Conservation (phyloP, 192 early-diverging fungal genomes). For the Fimicolochytrium jonesii region DNA sequence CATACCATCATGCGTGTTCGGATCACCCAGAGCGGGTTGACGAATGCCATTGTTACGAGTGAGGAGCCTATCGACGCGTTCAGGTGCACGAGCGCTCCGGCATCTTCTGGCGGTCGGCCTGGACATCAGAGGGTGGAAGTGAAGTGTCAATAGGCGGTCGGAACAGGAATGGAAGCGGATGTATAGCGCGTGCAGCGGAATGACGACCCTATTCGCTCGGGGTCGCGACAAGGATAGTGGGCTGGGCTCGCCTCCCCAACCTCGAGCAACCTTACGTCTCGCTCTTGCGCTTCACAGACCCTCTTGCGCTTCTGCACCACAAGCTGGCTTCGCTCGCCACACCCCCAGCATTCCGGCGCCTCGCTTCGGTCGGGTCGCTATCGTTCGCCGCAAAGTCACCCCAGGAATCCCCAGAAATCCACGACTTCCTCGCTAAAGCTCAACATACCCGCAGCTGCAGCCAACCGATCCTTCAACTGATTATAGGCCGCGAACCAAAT, state of each 20-base stretch:
- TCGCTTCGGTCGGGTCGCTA: background rate
- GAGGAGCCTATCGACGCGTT: slow-evolving; percentile 83
- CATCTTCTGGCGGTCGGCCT: slow-evolving; percentile 21
- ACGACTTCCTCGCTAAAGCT: background rate
- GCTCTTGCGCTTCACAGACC: no score
- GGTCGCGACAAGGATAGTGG: no score
- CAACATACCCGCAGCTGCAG: slow-evolving; percentile 10
- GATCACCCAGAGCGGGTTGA: slow-evolving; percentile 91
- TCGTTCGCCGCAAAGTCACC: background rate
- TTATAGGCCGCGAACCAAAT: slow-evolving; percentile 93
- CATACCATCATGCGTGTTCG: slow-evolving; percentile 83
- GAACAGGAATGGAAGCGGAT: no score
- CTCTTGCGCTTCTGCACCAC: no score
- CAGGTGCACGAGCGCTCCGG: slow-evolving; percentile 34
- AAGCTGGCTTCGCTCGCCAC: no score
- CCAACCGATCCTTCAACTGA: slow-evolving; percentile 55
- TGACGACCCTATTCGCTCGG: no score
- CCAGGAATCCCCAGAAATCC: background rate
- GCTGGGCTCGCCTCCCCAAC: no score
- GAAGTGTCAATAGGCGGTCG: background rate
- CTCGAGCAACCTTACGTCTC: no score
- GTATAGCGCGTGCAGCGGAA: no score
- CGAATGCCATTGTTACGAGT: slow-evolving; percentile 67
- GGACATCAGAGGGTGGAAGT: background rate
- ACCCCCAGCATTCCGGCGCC: no score